These are phyloP conservation scores for Amoebophrya sp. DNA, from an alignment of 169 alveolate genomes.

Conservation along the genomic window DNA sequence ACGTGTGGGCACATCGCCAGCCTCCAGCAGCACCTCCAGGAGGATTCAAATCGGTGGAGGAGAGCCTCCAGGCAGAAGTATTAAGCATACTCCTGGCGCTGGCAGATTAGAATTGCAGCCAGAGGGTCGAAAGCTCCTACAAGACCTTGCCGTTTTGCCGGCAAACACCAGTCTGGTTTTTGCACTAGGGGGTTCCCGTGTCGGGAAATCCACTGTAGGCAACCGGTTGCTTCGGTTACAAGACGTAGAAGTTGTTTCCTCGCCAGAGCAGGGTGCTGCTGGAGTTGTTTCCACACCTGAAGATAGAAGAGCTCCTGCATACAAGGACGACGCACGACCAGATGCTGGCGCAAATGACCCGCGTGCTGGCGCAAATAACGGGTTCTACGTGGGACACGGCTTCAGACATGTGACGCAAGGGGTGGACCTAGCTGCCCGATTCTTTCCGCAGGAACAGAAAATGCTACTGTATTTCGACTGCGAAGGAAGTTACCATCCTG, in stretches of 20 bases:
- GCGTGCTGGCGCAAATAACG: too few relatives aligned
- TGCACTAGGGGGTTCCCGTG: background rate
- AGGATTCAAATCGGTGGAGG: too few relatives aligned
- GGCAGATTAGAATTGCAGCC: background rate
- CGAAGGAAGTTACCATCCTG: background rate
- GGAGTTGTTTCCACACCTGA: too few relatives aligned
- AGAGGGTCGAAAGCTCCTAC: background rate
- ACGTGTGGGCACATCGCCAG: too few relatives aligned
- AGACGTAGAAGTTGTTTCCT: too few relatives aligned
- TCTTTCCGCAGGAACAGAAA: background rate
- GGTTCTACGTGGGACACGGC: background rate
- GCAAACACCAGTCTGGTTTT: background rate
- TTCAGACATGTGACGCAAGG: background rate
- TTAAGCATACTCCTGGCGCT: too few relatives aligned
- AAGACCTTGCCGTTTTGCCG: background rate
- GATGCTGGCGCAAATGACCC: too few relatives aligned
- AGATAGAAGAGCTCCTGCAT: too few relatives aligned
- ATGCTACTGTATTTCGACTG: background rate
- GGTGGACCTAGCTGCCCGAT: background rate
- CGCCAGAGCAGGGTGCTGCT: too few relatives aligned
- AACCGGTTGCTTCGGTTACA: background rate
- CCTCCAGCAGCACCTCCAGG: too few relatives aligned
- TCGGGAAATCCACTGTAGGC: background rate
- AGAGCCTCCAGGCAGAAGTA: too few relatives aligned
- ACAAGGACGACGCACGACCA: too few relatives aligned